Percentiles rank a stretch among this genome's conserved stretches.
Conservation (phyloP, 495 filamentous ascomycete species). For the Tuber melanosporum region DNA sequence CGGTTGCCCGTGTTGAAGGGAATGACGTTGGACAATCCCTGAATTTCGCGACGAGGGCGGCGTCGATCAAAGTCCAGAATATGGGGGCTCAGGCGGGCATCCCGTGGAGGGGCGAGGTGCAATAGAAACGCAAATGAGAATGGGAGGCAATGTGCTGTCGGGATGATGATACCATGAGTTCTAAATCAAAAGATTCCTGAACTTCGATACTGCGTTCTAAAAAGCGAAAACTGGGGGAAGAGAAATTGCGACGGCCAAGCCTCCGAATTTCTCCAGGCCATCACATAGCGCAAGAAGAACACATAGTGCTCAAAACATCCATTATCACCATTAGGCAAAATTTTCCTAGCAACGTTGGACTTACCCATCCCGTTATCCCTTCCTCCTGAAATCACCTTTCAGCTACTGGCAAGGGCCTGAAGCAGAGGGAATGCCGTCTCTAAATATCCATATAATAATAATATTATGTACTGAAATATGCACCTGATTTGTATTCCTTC, state of each 20-base stretch:
- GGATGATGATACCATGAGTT: neutral
- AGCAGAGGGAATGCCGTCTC: no score
- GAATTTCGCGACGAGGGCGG: slow-evolving; percentile 62
- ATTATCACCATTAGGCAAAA: neutral
- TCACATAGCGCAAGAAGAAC: neutral
- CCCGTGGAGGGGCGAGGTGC: slow-evolving; percentile 76
- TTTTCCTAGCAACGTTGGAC: no score
- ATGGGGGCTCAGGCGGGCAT: slow-evolving; percentile 80
- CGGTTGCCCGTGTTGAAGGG: slow-evolving; percentile 57
- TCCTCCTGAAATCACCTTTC: no score
- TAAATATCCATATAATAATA: no score
- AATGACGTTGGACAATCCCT: slow-evolving; percentile 52
- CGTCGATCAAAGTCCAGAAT: slow-evolving; percentile 68
- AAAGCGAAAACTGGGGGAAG: neutral
- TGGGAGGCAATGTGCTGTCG: neutral
- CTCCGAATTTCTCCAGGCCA: neutral
- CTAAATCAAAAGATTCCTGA: neutral
- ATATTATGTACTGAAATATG: no score
- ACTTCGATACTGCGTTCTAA: neutral
- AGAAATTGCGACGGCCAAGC: neutral
- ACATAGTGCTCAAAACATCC: neutral
- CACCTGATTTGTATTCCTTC: no score
- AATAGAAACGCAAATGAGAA: slow-evolving; percentile 14
- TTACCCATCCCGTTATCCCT: no score
- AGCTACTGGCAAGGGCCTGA: no score